Conservation (phyloP, 352 stramenopile species). For the Globisporangium abappressorium region DNA sequence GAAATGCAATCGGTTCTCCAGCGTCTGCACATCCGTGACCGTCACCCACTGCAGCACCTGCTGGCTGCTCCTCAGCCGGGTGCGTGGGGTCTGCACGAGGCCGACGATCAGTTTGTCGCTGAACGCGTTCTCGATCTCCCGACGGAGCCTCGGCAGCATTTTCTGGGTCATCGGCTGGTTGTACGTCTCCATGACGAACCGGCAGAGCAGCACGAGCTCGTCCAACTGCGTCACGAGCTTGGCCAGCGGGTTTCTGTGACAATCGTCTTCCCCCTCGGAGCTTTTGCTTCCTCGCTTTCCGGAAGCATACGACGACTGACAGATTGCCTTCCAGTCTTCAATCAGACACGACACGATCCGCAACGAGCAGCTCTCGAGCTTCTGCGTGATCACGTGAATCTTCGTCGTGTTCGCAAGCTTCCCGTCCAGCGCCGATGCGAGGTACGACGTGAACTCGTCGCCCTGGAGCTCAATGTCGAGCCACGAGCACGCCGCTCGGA, state of each 20-base stretch:
- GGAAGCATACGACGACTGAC: not conserved
- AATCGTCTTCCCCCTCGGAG: not conserved
- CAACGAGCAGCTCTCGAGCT: slow-evolving; percentile 28
- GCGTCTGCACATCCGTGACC: slow-evolving; percentile 23
- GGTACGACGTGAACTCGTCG: slow-evolving; percentile 29
- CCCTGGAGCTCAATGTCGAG: slow-evolving; percentile 40
- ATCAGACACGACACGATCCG: slow-evolving; percentile 30
- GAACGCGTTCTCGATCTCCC: slow-evolving; percentile 53
- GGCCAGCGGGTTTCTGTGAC: not conserved
- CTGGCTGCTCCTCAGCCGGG: not conserved
- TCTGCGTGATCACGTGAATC: slow-evolving; percentile 32
- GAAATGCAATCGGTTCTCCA: slow-evolving; percentile 40
- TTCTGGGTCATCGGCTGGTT: slow-evolving; percentile 19
- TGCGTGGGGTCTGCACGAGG: slow-evolving; percentile 28
- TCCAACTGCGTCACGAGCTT: slow-evolving; percentile 22
- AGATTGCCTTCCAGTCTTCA: slow-evolving; percentile 40
- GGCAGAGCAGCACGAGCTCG: slow-evolving; percentile 46
- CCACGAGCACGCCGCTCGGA: slow-evolving; percentile 54
- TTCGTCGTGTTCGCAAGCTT: slow-evolving; percentile 32
- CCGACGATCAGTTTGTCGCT: slow-evolving; percentile 31
- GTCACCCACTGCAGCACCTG: slow-evolving; percentile 26
- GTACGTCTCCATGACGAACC: slow-evolving; percentile 33
- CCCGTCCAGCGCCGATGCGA: slow-evolving; percentile 65
- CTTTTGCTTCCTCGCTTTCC: not conserved
- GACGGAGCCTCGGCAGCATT: slow-evolving; percentile 43